A percentile compares a stretch with the other conserved stretches of the same genome.
phyloP scores from a whole-genome alignment of 345 rosid genomes.

The Moringa oleifera region DNA sequence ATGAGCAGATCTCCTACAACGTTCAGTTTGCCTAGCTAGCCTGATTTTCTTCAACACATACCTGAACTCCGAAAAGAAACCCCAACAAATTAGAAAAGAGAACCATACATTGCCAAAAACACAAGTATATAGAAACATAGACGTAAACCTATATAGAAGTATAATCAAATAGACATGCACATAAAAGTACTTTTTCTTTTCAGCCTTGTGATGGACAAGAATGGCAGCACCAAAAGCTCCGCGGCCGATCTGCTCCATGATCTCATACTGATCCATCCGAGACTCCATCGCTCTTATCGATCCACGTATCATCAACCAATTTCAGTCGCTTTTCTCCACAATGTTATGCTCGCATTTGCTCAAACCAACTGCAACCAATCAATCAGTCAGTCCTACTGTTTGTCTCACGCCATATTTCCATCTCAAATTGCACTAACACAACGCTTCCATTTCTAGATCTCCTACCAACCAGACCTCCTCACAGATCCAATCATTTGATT shows the following conservation, averaged over 20 bases:
- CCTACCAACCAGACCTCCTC: neutral
- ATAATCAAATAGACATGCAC: neutral
- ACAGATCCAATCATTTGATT: neutral
- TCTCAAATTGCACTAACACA: slow-evolving; percentile 1
- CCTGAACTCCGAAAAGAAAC: slow-evolving; percentile 35
- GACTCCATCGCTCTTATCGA: slow-evolving; percentile 58
- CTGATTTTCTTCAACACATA: slow-evolving; percentile 98
- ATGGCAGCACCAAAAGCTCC: slow-evolving; percentile 99
- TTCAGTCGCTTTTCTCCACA: slow-evolving; percentile 17
- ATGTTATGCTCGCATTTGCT: slow-evolving; percentile 12
- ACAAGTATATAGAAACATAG: no score
- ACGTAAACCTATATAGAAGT: no score
- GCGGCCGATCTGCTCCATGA: slow-evolving; percentile 99
- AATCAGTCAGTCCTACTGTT: neutral
- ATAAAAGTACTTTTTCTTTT: slow-evolving; percentile 67
- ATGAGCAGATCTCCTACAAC: slow-evolving; percentile 97
- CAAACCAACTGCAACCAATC: slow-evolving; percentile 12
- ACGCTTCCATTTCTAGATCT: slow-evolving; percentile 19
- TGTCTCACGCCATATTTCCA: slow-evolving; percentile 5
- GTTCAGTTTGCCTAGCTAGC: slow-evolving; percentile 90
- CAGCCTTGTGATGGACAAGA: slow-evolving; percentile 83
- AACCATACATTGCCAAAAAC: neutral
- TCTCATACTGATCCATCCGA: slow-evolving; percentile 97
- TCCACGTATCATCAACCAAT: neutral
- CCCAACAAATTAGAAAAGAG: neutral